A percentile compares a stretch with the other conserved stretches of the same genome.
phyloP scores from a whole-genome alignment of 148 eudicot species.

The Camellia granthamiana region DNA sequence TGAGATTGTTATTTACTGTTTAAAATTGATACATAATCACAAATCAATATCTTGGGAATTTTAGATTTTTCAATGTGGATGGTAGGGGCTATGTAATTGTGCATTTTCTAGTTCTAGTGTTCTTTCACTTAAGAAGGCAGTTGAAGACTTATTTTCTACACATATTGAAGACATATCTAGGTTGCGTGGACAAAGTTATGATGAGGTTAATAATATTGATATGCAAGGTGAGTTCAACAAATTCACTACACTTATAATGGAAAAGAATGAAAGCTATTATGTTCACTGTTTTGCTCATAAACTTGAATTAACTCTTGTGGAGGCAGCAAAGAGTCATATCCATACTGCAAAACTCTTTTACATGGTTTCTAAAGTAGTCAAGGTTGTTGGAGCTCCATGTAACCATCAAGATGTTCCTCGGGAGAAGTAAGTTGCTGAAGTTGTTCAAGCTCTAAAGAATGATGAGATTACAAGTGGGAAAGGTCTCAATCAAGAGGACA shows the following conservation, averaged over 20 bases:
- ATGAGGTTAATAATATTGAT: not conserved
- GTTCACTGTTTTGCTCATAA: constrained; percentile 19
- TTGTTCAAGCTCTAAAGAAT: not conserved
- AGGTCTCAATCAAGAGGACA: constrained; percentile 20
- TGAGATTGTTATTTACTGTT: too few species aligned
- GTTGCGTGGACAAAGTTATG: too few species aligned
- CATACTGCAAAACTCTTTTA: not conserved
- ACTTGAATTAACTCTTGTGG: constrained; percentile 13
- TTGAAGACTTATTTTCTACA: constrained; percentile 10
- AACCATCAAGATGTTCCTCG: not conserved
- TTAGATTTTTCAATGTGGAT: not conserved
- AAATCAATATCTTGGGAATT: too few species aligned
- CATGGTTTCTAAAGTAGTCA: not conserved
- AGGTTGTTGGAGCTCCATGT: not conserved
- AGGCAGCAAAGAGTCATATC: not conserved
- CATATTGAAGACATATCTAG: not conserved
- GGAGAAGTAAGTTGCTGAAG: not conserved
- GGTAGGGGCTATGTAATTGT: not conserved
- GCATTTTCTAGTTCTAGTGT: not conserved
- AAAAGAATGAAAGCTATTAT: not conserved
- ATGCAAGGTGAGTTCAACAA: constrained; percentile 11
- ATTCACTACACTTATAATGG: too few species aligned
- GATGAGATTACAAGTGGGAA: constrained; percentile 13
- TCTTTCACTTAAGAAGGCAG: constrained; percentile 9
- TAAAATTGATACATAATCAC: too few species aligned